These are phyloP conservation scores for Phaseolus coccineus DNA, from an alignment of 331 rosid genomes.

Conservation along the genomic window DNA sequence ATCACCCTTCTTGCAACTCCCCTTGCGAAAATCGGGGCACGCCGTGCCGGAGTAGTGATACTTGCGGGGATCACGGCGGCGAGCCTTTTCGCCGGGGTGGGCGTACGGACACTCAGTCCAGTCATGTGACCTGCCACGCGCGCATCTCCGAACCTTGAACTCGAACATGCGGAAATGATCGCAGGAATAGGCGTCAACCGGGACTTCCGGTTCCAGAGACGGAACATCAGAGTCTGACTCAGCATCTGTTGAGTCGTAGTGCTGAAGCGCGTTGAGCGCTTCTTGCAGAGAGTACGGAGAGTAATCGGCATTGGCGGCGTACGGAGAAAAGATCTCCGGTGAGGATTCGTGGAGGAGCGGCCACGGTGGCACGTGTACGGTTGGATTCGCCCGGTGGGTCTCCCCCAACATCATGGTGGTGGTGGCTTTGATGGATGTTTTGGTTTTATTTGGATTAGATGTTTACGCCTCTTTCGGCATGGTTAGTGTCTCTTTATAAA, in stretches of 20 bases:
- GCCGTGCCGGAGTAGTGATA: slow-evolving; percentile 83
- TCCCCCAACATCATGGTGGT: slow-evolving; percentile 79
- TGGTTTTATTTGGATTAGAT: slow-evolving; percentile 38
- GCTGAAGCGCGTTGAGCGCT: slow-evolving; percentile 61
- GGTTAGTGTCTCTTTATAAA: slow-evolving; percentile 63
- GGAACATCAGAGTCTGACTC: slow-evolving; percentile 68
- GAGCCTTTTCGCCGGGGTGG: slow-evolving; percentile 97
- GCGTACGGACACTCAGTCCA: slow-evolving; percentile 99
- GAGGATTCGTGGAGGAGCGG: slow-evolving; percentile 46
- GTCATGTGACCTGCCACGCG: slow-evolving; percentile 93
- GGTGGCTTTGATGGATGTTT: background rate
- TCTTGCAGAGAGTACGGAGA: slow-evolving; percentile 65
- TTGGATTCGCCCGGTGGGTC: slow-evolving; percentile 64
- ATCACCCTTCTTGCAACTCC: slow-evolving; percentile 84
- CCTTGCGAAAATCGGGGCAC: slow-evolving; percentile 93
- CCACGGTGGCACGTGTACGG: slow-evolving; percentile 71
- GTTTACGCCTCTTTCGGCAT: slow-evolving; percentile 48
- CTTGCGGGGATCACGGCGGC: slow-evolving; percentile 91
- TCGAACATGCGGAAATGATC: slow-evolving; percentile 94
- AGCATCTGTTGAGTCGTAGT: slow-evolving; percentile 51
- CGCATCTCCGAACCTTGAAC: slow-evolving; percentile 83
- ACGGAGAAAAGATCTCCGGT: slow-evolving; percentile 51
- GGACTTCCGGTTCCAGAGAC: slow-evolving; percentile 60
- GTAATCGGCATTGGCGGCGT: slow-evolving; percentile 52
- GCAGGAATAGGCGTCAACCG: slow-evolving; percentile 72